These are phyloP conservation scores for Fagopyrum esculentum DNA, from an alignment of 148 eudicot genomes.

Conservation along the genomic window DNA sequence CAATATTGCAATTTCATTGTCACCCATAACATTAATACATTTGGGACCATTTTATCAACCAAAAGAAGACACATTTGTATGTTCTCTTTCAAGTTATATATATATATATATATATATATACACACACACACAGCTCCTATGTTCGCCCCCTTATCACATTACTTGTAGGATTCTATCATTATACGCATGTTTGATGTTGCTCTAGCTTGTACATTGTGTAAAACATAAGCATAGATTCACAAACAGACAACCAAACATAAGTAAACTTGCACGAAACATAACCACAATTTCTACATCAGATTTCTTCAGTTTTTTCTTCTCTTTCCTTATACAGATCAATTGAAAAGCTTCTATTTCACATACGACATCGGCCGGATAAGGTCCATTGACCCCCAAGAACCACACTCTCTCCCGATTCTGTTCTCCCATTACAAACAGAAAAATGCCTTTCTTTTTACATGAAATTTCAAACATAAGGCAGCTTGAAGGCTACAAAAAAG, in stretches of 20 bases:
- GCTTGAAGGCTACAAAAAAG: neutral
- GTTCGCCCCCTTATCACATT: neutral
- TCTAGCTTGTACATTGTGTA: neutral
- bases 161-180: neutral
- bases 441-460: slow-evolving; percentile 10
- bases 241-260: neutral
- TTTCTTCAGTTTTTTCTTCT: neutral
- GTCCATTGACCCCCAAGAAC: slow-evolving; percentile 5
- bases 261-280: slow-evolving; percentile 8
- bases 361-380: neutral
- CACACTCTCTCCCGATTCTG: neutral
- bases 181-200: neutral
- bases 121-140: no score
- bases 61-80: neutral
- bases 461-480: slow-evolving; percentile 1
- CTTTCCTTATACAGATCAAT: slow-evolving; percentile 2
- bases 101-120: no score
- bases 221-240: neutral
- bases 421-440: slow-evolving; percentile 10
- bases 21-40: neutral
- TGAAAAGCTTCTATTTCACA: slow-evolving; percentile 6
- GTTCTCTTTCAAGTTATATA: neutral
- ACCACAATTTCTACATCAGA: slow-evolving; percentile 5
- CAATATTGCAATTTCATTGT: neutral
- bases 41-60: neutral